Evolutionary conservation across 345 rosid species (phyloP).

Genomic region (Bretschneidera sinensis): DNA sequence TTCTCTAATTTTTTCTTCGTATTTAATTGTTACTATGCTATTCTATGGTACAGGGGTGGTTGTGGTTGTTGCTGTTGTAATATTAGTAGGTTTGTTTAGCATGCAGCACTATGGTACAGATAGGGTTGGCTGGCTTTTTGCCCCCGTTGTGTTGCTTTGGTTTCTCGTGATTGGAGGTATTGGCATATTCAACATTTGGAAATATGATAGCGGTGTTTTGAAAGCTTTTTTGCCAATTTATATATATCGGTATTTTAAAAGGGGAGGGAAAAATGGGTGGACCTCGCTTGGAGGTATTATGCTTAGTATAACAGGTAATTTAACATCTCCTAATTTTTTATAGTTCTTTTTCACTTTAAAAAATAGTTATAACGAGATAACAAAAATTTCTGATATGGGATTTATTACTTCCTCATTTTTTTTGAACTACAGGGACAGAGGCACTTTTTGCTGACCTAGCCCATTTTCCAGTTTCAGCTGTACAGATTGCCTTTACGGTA

Average conservation of each 20-base stretch:
- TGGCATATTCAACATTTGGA: conserved; percentile 73
- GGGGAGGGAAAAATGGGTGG: conserved; percentile 63
- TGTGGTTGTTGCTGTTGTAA: conserved; percentile 61
- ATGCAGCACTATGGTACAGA: conserved; percentile 96
- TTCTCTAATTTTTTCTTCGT: background rate
- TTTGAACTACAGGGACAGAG: conserved; percentile 85
- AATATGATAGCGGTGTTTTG: conserved; percentile 59
- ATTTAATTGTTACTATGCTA: background rate
- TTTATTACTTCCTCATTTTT: background rate
- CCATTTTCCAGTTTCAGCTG: conserved; percentile 80
- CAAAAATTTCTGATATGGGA: background rate
- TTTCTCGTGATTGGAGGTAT: conserved; percentile 84
- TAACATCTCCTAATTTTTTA: background rate
- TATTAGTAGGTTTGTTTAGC: conserved; percentile 79
- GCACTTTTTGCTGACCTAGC: conserved; percentile 92
- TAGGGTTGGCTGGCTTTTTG: conserved; percentile 93
- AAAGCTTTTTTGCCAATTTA: conserved; percentile 86
- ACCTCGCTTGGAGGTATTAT: conserved; percentile 88
- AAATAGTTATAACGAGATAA: background rate
- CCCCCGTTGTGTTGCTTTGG: conserved; percentile 88
- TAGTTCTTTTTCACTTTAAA: background rate
- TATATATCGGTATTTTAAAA: conserved; percentile 63
- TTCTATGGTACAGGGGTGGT: conserved; percentile 58
- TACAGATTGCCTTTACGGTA: conserved; percentile 83
- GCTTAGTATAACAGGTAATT: conserved; percentile 89